Percentiles rank a stretch among this genome's conserved stretches.
phyloP scores from a whole-genome alignment of 371 early-diverging fungal genomes.

The Paraphysoderma sedebokerense region DNA sequence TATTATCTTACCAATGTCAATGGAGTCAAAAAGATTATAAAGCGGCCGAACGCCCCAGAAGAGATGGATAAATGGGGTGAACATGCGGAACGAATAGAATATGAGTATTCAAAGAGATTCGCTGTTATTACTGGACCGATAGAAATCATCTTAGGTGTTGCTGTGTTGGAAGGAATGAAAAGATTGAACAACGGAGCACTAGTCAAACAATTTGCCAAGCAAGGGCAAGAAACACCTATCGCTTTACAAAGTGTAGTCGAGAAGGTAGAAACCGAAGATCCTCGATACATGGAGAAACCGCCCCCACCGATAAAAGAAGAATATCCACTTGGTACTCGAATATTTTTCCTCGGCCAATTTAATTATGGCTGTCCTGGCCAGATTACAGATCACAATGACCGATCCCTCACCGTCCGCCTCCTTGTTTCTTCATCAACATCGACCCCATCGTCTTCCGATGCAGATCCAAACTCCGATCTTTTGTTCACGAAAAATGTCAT shows the following conservation, averaged over 20 bases:
- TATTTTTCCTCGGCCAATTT: slow-evolving; percentile 45
- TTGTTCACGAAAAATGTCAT: slow-evolving; percentile 35
- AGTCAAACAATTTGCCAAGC: slow-evolving; percentile 50
- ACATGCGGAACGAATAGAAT: slow-evolving; percentile 12
- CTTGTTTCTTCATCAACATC: slow-evolving; percentile 13
- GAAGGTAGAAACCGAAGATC: slow-evolving; percentile 40
- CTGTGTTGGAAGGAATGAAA: slow-evolving; percentile 44
- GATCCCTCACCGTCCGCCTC: slow-evolving; percentile 29
- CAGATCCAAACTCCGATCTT: slow-evolving; percentile 3
- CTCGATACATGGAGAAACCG: slow-evolving; percentile 34
- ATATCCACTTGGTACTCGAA: slow-evolving; percentile 42
- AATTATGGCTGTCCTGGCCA: slow-evolving; percentile 57
- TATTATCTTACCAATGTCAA: slow-evolving; percentile 30
- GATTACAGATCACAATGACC: slow-evolving; percentile 38
- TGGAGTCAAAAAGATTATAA: not conserved
- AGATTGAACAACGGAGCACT: slow-evolving; percentile 60
- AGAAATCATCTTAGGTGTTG: slow-evolving; percentile 47
- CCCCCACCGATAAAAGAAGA: slow-evolving; percentile 19
- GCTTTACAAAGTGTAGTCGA: no score
- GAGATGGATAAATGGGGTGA: slow-evolving; percentile 42
- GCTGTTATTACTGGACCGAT: slow-evolving; percentile 52
- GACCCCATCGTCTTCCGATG: not conserved
- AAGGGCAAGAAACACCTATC: no score
- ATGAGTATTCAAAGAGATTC: slow-evolving; percentile 18
- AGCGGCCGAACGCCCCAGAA: slow-evolving; percentile 16